Evolutionary conservation across 1,139 yeast genomes (phyloP).

Genomic region (Lodderomyces metapsilosis): DNA sequence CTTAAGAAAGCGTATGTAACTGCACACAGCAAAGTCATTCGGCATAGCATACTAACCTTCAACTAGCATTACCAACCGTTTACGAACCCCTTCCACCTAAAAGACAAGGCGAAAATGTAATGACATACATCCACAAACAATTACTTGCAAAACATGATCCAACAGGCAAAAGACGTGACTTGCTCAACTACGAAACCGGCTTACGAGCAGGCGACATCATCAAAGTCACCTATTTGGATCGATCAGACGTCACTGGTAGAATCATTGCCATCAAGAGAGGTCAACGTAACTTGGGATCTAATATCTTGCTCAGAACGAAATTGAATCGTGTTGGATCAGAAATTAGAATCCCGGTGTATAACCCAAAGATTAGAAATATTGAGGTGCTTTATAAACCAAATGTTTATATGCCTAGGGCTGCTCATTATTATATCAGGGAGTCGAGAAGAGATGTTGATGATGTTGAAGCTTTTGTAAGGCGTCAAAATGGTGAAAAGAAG

Average conservation of each 20-base stretch:
- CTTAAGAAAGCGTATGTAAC: slow-evolving; percentile 19
- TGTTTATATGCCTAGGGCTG: slow-evolving; percentile 68
- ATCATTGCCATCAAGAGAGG: slow-evolving; percentile 70
- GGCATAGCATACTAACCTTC: slow-evolving; percentile 21
- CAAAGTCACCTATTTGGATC: slow-evolving; percentile 69
- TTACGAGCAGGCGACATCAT: slow-evolving; percentile 81
- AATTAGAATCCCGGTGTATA: slow-evolving; percentile 71
- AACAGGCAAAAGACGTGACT: slow-evolving; percentile 65
- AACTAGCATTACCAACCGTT: slow-evolving; percentile 31
- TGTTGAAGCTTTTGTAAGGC: slow-evolving; percentile 48
- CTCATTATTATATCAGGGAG: slow-evolving; percentile 79
- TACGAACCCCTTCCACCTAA: slow-evolving; percentile 53
- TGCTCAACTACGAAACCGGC: slow-evolving; percentile 51
- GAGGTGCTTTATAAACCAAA: slow-evolving; percentile 75
- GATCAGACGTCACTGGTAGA: slow-evolving; percentile 72
- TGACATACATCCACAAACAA: slow-evolving; percentile 48
- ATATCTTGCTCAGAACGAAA: slow-evolving; percentile 75
- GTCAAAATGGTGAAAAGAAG: slow-evolving; percentile 12
- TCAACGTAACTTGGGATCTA: slow-evolving; percentile 61
- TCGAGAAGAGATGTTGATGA: slow-evolving; percentile 82
- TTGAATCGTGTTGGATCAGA: slow-evolving; percentile 80
- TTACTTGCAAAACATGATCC: slow-evolving; percentile 65
- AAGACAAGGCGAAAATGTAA: slow-evolving; percentile 50
- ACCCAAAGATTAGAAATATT: slow-evolving; percentile 70
- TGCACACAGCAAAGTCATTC: too few species aligned